Base-by-base conservation (phyloP, 208 protist species). In the Trypanosoma scelopori region DNA sequence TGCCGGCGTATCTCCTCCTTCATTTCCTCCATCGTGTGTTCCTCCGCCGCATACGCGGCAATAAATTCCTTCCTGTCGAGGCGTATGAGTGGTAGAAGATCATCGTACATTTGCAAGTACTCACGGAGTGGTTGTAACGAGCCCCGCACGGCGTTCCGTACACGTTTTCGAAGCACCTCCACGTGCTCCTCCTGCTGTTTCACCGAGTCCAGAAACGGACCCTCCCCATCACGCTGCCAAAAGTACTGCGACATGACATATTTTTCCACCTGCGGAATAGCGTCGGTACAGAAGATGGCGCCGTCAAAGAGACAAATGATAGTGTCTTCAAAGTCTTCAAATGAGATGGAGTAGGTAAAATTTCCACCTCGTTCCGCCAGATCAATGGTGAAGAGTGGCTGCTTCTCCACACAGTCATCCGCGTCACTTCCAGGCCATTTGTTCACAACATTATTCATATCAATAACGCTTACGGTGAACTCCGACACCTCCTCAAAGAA, bases 191-290 rank as follows among this genome's bases (percentile, higher is more conserved):
- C 92, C 53, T 89, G 68, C 71, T 87, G 76, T 27, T 85, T 85
- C 11, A 97, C 93, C 7, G 87, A 92, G 50, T 93, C 90, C 27
- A 97, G 82, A 58, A 93, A 95, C 0, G 93, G 95, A 5, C 89
- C 95, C 43, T 97, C 88, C 28, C 81, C 89, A 63, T 97, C 93
- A 55, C 87, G 81, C 47, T 78, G 77, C 91, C 93, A 97, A 62
- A 97, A 97, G 73, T 97, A 97, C 71, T 95, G 89, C 56, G 85
- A 78, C 93, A 97, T 97, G 45, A 96, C 93, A 80, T 89, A 96
- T 45, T 91, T 92, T 71, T 97, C 93, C 49, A 97, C 86, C 74
- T 97, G 93, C 45, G 93, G 93, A 49, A 96, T 83, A 37, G 88
- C 82, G 60, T 93, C 84, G 6, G 91, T 97, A 79, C 88, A 95